Percentiles rank a stretch among this genome's conserved stretches.
Evolutionary conservation across 163 green algal species (phyloP).

Genomic region (Prototheca cutis): DNA sequence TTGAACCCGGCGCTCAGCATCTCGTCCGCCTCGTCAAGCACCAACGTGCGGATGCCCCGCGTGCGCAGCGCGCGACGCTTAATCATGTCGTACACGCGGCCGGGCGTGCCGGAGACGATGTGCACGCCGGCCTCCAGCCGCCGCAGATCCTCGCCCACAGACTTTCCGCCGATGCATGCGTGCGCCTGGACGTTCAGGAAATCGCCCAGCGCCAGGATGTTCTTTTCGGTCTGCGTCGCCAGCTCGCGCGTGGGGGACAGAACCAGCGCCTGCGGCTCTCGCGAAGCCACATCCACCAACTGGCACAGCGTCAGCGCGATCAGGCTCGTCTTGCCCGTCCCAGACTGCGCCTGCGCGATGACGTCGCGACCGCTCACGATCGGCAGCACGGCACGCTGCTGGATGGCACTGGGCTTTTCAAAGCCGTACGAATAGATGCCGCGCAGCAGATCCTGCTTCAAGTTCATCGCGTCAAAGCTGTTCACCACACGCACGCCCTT

Average conservation of each 20-base stretch:
- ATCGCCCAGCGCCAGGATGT: conserved; percentile 83
- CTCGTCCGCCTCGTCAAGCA: conserved; percentile 97
- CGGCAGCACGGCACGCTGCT: conserved; percentile 92
- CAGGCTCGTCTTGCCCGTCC: conserved; percentile 96
- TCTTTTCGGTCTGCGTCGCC: conserved; percentile 89
- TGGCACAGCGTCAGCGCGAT: conserved; percentile 88
- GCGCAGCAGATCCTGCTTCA: conserved; percentile 85
- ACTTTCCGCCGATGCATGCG: conserved; percentile 85
- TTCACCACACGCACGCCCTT: conserved; percentile 71
- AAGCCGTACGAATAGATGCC: conserved; percentile 97
- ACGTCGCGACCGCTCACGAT: conserved; percentile 86
- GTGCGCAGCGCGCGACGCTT: conserved; percentile 68
- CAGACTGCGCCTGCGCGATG: conserved; percentile 95
- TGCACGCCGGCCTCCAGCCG: conserved; percentile 82
- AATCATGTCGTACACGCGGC: conserved; percentile 98
- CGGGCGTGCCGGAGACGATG: conserved; percentile 90
- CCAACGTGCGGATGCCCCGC: conserved; percentile 64
- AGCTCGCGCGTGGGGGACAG: conserved; percentile 95
- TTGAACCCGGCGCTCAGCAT: conserved; percentile 98
- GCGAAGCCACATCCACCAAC: conserved; percentile 62
- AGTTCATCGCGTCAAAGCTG: conserved; percentile 88
- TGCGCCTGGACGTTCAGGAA: conserved; percentile 77
- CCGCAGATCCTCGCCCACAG: conserved; percentile 83
- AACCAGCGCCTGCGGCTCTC: conserved; percentile 70
- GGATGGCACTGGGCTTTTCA: conserved; percentile 96